Conservation (phyloP, 345 rosid species). For the Syzygium grande region DNA sequence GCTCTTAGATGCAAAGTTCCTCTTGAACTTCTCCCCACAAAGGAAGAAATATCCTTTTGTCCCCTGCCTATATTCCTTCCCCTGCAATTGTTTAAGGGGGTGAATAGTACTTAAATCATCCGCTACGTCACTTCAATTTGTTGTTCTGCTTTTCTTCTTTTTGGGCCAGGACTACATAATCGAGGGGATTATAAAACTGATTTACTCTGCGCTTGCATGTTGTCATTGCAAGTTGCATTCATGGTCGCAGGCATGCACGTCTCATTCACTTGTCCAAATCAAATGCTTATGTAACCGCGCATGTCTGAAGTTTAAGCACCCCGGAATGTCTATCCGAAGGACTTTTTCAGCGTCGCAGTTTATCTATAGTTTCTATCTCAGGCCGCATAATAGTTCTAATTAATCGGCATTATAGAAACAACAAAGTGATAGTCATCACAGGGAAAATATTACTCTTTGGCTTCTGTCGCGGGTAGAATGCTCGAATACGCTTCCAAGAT, state of each 20-base stretch:
- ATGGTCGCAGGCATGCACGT: neutral
- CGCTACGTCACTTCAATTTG: neutral
- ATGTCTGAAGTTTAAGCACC: neutral
- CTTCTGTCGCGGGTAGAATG: neutral
- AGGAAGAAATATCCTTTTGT: neutral
- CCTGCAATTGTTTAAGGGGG: neutral
- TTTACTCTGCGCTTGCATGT: neutral
- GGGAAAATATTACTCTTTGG: no score
- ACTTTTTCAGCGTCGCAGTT: neutral
- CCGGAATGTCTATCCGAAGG: neutral
- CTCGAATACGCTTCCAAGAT: fast-evolving
- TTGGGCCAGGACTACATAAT: neutral
- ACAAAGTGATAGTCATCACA: neutral
- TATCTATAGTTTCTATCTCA: neutral
- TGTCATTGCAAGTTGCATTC: slow-evolving; percentile 5
- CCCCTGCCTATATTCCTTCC: neutral
- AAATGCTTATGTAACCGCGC: neutral
- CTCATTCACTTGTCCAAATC: neutral
- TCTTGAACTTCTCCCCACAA: neutral
- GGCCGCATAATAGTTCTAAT: neutral
- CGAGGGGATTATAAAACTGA: neutral
- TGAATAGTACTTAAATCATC: neutral
- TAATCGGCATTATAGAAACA: neutral
- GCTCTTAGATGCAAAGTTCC: neutral
- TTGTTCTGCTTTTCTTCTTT: neutral